Percentiles rank a stretch among this genome's conserved stretches.
These are phyloP conservation scores for Penicillium canariense DNA, from an alignment of 495 filamentous ascomycete species.

Conservation along the genomic window DNA sequence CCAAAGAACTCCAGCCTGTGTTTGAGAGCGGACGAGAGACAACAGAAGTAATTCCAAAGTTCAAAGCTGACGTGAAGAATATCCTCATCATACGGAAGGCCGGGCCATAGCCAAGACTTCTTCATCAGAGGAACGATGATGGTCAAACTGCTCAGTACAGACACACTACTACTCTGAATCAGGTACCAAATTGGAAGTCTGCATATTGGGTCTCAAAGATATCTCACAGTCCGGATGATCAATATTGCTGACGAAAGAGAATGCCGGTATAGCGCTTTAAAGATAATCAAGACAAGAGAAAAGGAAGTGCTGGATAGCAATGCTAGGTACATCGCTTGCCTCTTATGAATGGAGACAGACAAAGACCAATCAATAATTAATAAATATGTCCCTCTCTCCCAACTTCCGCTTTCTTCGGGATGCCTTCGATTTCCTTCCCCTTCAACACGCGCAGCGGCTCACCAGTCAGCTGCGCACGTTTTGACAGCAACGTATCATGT, in stretches of 20 bases:
- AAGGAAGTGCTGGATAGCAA: too few relatives aligned
- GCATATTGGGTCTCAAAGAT: neutral
- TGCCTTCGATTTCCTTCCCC: slow-evolving; percentile 45
- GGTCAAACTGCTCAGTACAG: neutral
- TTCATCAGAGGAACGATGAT: neutral
- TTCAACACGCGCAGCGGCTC: slow-evolving; percentile 31
- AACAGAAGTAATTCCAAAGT: neutral
- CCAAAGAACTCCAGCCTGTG: neutral
- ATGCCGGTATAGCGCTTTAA: too few relatives aligned
- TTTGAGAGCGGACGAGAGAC: neutral
- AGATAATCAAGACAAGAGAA: too few relatives aligned
- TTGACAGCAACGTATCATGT: slow-evolving; percentile 30
- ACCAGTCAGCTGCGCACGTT: slow-evolving; percentile 22
- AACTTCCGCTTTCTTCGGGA: slow-evolving; percentile 46
- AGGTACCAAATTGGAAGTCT: neutral
- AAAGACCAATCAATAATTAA: slow-evolving; percentile 14
- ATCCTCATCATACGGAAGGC: neutral
- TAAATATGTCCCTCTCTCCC: slow-evolving; percentile 46
- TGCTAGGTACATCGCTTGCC: neutral
- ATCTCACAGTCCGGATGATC: too few relatives aligned
- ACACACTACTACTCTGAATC: neutral
- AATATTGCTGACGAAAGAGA: too few relatives aligned
- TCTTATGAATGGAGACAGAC: neutral
- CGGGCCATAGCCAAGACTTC: neutral
- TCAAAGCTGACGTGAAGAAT: neutral